Base-by-base conservation (phyloP, 2,329 filamentous ascomycete species). In the Ophiocordyceps camponoti-rufipedis region DNA sequence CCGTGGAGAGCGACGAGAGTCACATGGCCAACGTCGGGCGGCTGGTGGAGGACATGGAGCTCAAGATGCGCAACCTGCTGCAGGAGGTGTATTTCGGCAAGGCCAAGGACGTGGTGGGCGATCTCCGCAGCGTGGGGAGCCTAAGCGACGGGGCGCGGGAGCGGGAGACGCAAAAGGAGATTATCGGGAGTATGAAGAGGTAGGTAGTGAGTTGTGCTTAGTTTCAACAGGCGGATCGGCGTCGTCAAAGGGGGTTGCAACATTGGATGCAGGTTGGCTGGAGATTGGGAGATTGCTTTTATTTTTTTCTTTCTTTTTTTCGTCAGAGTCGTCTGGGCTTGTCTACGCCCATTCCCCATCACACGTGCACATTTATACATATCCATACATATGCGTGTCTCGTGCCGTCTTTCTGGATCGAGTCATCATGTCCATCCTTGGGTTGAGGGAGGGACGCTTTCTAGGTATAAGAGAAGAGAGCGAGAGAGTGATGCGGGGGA, bases 31-130 rank as follows among this genome's bases (percentile, higher is more conserved):
- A 98, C 64, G 85, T 96, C 49, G 91, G 91, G 47, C 75, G 81
- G 51, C 72, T 98, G 59, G 88, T 98, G 45, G 91, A 98, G 71
- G 91, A 98, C 63, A 96, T 98, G 91, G 91, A 98, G 69, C 78
- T 95, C 61, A 94, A 95, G 74, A 96, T 98, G 91, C 78, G 91
- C 52, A 98, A 98, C 64, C 64, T 96, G 63, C 69, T 98, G 61
- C 89, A 98, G 71, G 91, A 98, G 66, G 91, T 98, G 44, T 98
- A 98, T 68, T 98, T 98, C 66, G 91, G 91, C 60, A 98, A 98
- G 72, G 89, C 91, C 46, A 95, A 94, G 74, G 91, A 98, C 64
- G 87, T 98, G 3, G 89, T 98, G 4, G 91, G 89, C 46, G 89
- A 98, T 62, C 66, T 98, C 64, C 75, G 91, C 61, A 96, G 88